Conservation (phyloP, 2,329 filamentous ascomycete genomes). For the Rhexocercosporidium sp. region DNA sequence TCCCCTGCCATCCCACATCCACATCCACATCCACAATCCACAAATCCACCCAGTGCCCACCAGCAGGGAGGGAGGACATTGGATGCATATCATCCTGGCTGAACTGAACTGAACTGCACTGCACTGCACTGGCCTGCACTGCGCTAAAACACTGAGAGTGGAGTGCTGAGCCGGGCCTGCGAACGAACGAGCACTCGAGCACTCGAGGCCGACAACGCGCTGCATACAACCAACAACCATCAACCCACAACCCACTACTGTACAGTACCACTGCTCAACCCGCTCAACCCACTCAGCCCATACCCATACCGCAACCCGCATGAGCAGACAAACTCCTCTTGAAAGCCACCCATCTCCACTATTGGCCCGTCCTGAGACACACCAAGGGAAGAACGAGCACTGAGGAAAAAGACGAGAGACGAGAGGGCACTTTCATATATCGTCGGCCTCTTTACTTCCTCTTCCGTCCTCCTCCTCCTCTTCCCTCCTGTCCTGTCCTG, state of each 20-base stretch:
- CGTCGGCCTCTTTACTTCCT: conserved; percentile 27
- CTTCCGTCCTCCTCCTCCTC: conserved; percentile 18
- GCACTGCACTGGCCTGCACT: background rate
- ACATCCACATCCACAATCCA: too few relatives aligned
- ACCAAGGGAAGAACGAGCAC: background rate
- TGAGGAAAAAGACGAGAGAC: background rate
- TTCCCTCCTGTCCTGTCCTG: conserved; percentile 12
- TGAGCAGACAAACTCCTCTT: conserved; percentile 26
- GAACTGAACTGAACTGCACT: background rate
- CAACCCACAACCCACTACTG: too few relatives aligned
- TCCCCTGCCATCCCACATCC: too few relatives aligned
- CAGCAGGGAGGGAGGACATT: conserved; percentile 2
- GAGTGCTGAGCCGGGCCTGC: background rate
- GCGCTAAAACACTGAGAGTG: background rate
- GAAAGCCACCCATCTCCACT: conserved; percentile 29
- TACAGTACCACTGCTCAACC: too few relatives aligned
- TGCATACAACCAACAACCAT: too few relatives aligned
- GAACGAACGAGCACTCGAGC: conserved; percentile 12
- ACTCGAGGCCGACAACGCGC: conserved; percentile 19
- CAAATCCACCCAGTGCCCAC: background rate
- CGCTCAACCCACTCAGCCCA: too few relatives aligned
- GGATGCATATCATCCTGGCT: conserved; percentile 16
- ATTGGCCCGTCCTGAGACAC: conserved; percentile 27
- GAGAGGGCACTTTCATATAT: background rate
- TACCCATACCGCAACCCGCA: conserved; percentile 22